Conservation (phyloP, 202 grass and related monocot species). For the Saccharum hybrid region DNA sequence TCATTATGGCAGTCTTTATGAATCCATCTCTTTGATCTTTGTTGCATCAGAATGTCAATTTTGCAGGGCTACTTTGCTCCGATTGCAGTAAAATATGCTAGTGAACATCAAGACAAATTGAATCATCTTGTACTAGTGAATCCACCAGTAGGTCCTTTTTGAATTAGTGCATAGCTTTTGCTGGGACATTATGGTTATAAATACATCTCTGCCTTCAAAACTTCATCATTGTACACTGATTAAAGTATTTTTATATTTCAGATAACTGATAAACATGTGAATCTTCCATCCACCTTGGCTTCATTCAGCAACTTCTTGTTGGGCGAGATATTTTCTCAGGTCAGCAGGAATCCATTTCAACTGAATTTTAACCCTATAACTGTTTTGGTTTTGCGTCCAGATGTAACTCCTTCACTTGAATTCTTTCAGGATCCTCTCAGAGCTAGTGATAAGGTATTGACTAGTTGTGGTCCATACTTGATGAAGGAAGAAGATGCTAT, state of each 20-base stretch:
- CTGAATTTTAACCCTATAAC: neutral
- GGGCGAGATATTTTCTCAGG: slow-evolving; percentile 94
- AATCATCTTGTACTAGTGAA: slow-evolving; percentile 90
- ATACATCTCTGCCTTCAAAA: neutral
- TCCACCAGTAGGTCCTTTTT: slow-evolving; percentile 69
- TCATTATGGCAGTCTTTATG: slow-evolving; percentile 30
- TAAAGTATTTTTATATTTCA: slow-evolving; percentile 38
- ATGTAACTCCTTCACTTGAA: slow-evolving; percentile 12
- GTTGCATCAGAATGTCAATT: slow-evolving; percentile 29
- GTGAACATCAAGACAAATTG: slow-evolving; percentile 79
- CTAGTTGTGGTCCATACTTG: slow-evolving; percentile 81
- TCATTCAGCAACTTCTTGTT: slow-evolving; percentile 95
- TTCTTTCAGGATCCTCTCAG: slow-evolving; percentile 82
- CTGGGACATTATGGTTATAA: neutral
- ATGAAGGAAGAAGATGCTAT: slow-evolving; percentile 97
- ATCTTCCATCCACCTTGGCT: slow-evolving; percentile 74
- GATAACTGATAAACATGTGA: slow-evolving; percentile 80
- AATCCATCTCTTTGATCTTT: slow-evolving; percentile 29
- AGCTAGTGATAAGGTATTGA: slow-evolving; percentile 93
- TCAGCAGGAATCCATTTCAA: slow-evolving; percentile 49
- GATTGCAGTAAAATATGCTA: slow-evolving; percentile 80
- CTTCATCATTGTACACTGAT: slow-evolving; percentile 32
- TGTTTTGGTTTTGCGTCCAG: slow-evolving; percentile 10
- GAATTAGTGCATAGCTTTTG: slow-evolving; percentile 20
- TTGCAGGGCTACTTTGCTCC: slow-evolving; percentile 92